These are phyloP conservation scores for Carallia brachiata DNA, from an alignment of 345 rosid species.

Conservation along the genomic window DNA sequence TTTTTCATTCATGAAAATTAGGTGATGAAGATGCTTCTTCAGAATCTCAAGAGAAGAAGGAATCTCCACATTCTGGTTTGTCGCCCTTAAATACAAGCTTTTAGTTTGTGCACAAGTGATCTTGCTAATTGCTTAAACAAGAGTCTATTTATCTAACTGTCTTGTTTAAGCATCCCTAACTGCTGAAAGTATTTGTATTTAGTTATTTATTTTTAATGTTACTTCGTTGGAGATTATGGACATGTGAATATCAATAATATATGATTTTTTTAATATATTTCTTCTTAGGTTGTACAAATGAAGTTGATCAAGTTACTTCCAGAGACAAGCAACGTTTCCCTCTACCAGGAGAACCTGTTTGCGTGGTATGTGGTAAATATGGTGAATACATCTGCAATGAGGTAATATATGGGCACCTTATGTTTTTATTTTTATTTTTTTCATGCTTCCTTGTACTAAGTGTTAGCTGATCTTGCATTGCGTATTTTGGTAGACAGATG, in stretches of 20 bases:
- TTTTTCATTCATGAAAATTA: slow-evolving; percentile 22
- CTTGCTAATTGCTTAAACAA: background rate
- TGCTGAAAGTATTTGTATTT: too few relatives aligned
- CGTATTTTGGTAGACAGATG: slow-evolving; percentile 51
- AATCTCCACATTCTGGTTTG: slow-evolving; percentile 38
- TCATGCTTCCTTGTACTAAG: background rate
- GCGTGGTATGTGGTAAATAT: slow-evolving; percentile 64
- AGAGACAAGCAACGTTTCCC: slow-evolving; percentile 57
- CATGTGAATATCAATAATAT: background rate
- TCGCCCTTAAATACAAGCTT: background rate
- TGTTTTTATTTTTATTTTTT: background rate
- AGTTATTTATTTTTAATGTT: too few relatives aligned
- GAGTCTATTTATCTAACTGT: background rate
- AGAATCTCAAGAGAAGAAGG: slow-evolving; percentile 34
- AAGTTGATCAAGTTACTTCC: slow-evolving; percentile 32
- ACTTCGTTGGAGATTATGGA: too few relatives aligned
- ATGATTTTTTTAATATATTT: background rate
- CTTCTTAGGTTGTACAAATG: slow-evolving; percentile 28
- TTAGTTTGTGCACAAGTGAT: background rate
- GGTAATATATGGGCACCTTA: slow-evolving; percentile 32
- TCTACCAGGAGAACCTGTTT: slow-evolving; percentile 59
- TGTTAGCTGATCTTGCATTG: background rate
- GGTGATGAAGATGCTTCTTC: slow-evolving; percentile 45
- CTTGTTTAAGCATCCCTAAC: background rate
- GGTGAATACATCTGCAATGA: slow-evolving; percentile 75